Conservation (phyloP, 2,329 filamentous ascomycete genomes). For the Hypocreales sp. region DNA sequence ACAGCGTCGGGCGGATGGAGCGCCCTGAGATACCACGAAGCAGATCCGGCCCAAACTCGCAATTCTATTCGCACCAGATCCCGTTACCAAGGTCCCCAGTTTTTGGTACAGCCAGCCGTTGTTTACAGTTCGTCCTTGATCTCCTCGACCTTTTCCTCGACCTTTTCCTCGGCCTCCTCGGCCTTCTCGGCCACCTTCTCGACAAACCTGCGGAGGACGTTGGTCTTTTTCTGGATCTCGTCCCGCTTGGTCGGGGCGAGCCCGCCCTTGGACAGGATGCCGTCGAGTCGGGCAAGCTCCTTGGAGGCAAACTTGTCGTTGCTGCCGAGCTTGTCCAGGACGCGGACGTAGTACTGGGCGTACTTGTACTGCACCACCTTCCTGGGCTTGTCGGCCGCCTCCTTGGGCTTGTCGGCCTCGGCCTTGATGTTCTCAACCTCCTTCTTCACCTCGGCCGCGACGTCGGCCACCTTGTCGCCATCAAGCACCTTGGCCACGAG, state of each 20-base stretch:
- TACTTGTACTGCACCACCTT: conserved; percentile 55
- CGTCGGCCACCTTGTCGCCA: conserved; percentile 43
- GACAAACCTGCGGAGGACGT: conserved; percentile 71
- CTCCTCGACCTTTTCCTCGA: conserved; percentile 29
- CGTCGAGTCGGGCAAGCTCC: conserved; percentile 68
- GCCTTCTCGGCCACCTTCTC: conserved; percentile 38
- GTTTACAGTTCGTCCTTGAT: conserved; percentile 24
- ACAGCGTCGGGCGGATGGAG: no score
- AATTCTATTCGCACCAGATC: no score
- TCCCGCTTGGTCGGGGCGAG: conserved; percentile 76
- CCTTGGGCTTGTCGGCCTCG: conserved; percentile 57
- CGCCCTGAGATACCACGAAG: no score
- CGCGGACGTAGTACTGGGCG: conserved; percentile 85
- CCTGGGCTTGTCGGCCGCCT: conserved; percentile 50
- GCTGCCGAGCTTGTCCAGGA: conserved; percentile 68
- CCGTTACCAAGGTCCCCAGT: background rate
- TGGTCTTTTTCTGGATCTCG: conserved; percentile 72
- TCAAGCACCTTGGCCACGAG: conserved; percentile 61
- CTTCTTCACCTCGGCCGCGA: conserved; percentile 58
- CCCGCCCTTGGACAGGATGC: conserved; percentile 73
- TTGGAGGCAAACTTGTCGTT: conserved; percentile 70
- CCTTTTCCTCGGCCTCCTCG: conserved; percentile 29
- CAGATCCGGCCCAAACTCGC: no score
- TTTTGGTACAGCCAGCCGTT: background rate
- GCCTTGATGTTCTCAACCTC: no score